phyloP scores from a whole-genome alignment of 75 land plant genomes.

The Pinus tabuliformis region DNA sequence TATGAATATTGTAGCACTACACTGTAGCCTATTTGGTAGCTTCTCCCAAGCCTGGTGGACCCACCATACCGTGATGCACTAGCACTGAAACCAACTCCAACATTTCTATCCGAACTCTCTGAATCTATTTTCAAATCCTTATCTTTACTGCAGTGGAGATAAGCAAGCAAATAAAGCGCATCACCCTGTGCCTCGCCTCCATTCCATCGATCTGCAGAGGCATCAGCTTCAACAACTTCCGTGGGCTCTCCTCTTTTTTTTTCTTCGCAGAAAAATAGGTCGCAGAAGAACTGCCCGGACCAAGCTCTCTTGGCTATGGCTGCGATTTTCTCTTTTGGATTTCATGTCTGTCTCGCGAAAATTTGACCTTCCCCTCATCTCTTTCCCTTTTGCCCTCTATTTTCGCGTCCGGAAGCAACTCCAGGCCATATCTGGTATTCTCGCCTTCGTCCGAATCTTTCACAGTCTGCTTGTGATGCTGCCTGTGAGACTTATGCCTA shows the following conservation, averaged over 20 bases:
- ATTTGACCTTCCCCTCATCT: background rate
- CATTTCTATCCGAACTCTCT: slow-evolving; percentile 1
- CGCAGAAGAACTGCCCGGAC: slow-evolving; percentile 1
- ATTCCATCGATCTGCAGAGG: slow-evolving; percentile 4
- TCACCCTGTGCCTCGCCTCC: slow-evolving; percentile 6
- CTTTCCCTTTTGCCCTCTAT: slow-evolving; percentile 9
- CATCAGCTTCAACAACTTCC: background rate
- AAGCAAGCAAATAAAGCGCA: slow-evolving; percentile 6
- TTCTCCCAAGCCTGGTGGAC: no score
- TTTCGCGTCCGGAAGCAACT: background rate
- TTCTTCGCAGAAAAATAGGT: slow-evolving; percentile 5
- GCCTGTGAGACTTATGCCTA: slow-evolving; percentile 6
- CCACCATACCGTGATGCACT: no score
- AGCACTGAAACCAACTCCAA: background rate
- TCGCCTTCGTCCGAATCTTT: slow-evolving; percentile 6
- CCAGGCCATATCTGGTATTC: slow-evolving; percentile 2
- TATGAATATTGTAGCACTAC: no score
- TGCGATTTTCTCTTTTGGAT: slow-evolving; percentile 9
- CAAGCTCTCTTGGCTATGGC: slow-evolving; percentile 1
- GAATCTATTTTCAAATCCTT: slow-evolving; percentile 2
- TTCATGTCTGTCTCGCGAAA: background rate
- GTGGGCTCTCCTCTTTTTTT: background rate
- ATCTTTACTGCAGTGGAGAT: background rate
- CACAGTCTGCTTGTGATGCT: slow-evolving; percentile 6
- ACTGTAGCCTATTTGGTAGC: no score